Percentiles rank a stretch among this genome's conserved stretches.
phyloP scores from a whole-genome alignment of 106 monocot species.

The Dioscorea zingiberensis region DNA sequence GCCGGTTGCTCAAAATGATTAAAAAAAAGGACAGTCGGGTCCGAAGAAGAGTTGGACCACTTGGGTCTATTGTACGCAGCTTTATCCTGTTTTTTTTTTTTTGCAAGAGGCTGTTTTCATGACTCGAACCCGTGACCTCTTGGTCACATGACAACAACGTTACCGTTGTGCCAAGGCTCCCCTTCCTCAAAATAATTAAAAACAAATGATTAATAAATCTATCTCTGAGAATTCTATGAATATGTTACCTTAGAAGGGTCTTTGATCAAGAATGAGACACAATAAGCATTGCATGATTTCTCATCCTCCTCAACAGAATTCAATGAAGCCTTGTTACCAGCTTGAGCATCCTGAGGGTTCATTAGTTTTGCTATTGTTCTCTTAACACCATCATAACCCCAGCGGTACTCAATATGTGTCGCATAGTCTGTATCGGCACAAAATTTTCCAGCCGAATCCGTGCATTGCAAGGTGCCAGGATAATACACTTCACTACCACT shows the following conservation, averaged over 20 bases:
- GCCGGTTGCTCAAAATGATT: too few relatives aligned
- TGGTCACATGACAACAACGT: too few relatives aligned
- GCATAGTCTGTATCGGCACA: constrained; percentile 73
- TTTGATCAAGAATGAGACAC: constrained; percentile 68
- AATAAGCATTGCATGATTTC: constrained; percentile 61
- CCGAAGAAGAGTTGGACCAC: too few relatives aligned
- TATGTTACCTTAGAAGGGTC: constrained; percentile 45
- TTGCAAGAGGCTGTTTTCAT: too few relatives aligned
- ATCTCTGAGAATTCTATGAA: neutral
- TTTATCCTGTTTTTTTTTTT: too few relatives aligned
- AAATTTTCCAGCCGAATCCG: constrained; percentile 46
- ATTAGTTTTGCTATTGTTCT: constrained; percentile 57
- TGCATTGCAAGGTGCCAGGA: constrained; percentile 68
- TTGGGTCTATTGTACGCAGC: too few relatives aligned
- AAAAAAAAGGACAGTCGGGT: too few relatives aligned
- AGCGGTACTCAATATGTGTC: constrained; percentile 73
- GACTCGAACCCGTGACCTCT: too few relatives aligned
- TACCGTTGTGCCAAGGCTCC: too few relatives aligned
- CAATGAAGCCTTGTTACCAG: too few relatives aligned
- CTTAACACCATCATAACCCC: constrained; percentile 74
- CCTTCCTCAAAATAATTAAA: too few relatives aligned
- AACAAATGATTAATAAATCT: neutral
- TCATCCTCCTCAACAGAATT: constrained; percentile 44
- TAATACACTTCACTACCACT: constrained; percentile 96
- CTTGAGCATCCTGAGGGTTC: constrained; percentile 28